A percentile compares a stretch with the other conserved stretches of the same genome.
These are phyloP conservation scores for Avena sativa DNA, from an alignment of 176 grass and related monocot species.

Conservation along the genomic window DNA sequence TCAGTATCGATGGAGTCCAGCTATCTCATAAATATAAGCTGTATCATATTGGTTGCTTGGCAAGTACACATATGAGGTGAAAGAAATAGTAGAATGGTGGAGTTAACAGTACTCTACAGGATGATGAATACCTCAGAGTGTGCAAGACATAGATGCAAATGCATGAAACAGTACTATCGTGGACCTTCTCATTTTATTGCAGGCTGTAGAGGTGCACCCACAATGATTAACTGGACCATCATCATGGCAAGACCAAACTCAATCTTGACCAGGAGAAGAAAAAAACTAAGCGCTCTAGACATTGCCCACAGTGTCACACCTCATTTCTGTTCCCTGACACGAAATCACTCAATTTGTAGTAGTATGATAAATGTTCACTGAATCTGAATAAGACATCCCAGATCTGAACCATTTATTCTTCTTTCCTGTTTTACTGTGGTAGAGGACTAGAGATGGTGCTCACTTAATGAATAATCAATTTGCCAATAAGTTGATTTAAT, in stretches of 20 bases:
- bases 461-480: not conserved
- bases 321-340: not conserved
- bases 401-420: not conserved
- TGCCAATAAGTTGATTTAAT: not conserved
- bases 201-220: constrained; percentile 12
- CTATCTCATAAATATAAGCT: constrained; percentile 11
- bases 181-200: constrained; percentile 28
- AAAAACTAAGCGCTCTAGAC: not conserved
- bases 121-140: constrained; percentile 18
- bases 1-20: not conserved
- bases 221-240: constrained; percentile 20
- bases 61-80: not conserved
- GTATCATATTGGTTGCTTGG: constrained; percentile 22
- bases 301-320: not conserved
- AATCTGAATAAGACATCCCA: not conserved
- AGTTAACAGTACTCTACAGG: constrained; percentile 1
- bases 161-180: constrained; percentile 20
- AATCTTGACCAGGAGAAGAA: constrained; percentile 12
- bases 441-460: not conserved
- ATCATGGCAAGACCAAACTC: constrained; percentile 3
- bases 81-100: not conserved
- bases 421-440: not conserved
- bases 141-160: constrained; percentile 36
- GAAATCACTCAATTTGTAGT: not conserved
- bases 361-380: constrained; percentile 1